Evolutionary conservation across 176 grass and related monocot species (phyloP), one percentile per base, ranked within the genome.

Genomic region (Musa acuminata): DNA sequence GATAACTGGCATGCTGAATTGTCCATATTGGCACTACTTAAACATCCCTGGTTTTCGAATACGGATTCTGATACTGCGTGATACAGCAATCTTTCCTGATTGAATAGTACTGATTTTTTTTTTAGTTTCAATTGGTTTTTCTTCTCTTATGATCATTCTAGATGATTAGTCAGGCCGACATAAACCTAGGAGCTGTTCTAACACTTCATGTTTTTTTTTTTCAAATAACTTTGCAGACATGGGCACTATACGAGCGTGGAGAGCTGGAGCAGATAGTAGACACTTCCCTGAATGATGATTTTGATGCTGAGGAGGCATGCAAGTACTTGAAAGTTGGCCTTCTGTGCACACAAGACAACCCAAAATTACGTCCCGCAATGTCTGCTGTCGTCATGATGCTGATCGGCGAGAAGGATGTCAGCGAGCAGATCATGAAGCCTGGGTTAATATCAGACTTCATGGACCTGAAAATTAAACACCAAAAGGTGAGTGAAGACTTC

Each of bases 371-470:
- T 58, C 93, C 90, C n/a, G 52, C 89, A 49, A 96, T 96, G 87
- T 86, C 93, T 3, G 79, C 43, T 13, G 83, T 82, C 1, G 71
- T 85, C 8, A 79, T 78, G 80, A 88, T 88, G 90, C 72, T 96
- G 16, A 87, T 71, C 8, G 85, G 87, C 1, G 74, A 87, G 48
- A 83, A 57, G 29, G 6, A 71, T 10, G 62, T 84, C 26, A 20
- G 68, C 11, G 79, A 77, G 74, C 73, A 73, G 81, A 90, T 97
- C 80, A 93, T 57, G 67, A 93, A 89, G 78, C 90, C 93, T 2
- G 87, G 90, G 65, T 67, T 96, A 58, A 92, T 97, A 78, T 79
- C 93, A 72, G 93, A 97, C 16, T 84, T 93, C 72, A 97, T 88
- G 87, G 87, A 93, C 63, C 81, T 93, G 8, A 90, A 93, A 86